Evolutionary conservation across 2,329 filamentous ascomycete genomes (phyloP).

Genomic region (Aspergillus sp.): DNA sequence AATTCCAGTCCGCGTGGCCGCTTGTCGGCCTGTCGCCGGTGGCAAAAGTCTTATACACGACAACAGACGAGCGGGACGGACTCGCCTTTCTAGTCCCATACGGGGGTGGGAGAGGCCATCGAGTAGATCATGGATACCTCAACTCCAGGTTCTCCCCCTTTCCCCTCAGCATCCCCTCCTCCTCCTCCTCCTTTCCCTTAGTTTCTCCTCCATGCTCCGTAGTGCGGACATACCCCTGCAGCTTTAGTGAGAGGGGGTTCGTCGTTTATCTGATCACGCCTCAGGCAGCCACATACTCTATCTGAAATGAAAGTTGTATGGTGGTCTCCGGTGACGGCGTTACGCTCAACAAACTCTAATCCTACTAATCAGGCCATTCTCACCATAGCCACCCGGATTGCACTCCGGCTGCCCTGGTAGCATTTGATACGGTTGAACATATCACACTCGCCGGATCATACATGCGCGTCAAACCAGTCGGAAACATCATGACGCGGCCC

Average conservation of each 20-base stretch:
- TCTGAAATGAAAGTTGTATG: not conserved
- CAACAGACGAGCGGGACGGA: not conserved
- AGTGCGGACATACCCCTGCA: slow-evolving; percentile 1
- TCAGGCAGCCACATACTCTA: slow-evolving; percentile 7
- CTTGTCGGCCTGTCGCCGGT: not conserved
- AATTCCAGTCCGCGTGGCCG: not conserved
- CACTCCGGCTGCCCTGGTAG: not conserved
- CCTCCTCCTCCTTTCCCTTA: not conserved
- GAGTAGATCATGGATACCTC: not conserved
- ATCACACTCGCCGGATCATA: slow-evolving; percentile 1
- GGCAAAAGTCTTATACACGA: not conserved
- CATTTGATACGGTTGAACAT: not conserved
- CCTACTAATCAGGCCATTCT: not conserved
- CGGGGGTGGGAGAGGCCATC: not conserved
- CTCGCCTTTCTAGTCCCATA: not conserved
- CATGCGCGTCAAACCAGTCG: not conserved
- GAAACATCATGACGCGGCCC: slow-evolving; percentile 2
- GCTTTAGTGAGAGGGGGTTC: not conserved
- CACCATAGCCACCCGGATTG: not conserved
- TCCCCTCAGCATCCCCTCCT: not conserved
- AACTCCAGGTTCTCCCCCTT: no score
- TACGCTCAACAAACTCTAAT: not conserved
- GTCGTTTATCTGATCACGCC: slow-evolving; percentile 6
- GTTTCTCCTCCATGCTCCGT: not conserved
- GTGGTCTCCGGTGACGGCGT: not conserved